phyloP scores from a whole-genome alignment of 306 rosid species.

The Cucumis hystrix region DNA sequence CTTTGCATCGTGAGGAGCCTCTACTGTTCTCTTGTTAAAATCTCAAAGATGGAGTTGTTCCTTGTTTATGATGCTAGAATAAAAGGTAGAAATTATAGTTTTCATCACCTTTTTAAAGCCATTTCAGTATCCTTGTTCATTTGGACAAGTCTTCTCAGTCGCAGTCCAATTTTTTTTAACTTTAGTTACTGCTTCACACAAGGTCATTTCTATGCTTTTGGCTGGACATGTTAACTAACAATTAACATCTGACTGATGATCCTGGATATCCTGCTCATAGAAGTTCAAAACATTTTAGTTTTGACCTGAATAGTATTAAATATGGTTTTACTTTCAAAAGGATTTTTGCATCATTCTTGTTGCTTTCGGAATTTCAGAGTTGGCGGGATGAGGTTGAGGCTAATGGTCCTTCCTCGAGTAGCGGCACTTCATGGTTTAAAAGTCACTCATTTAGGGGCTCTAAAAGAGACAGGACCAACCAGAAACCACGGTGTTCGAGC shows the following conservation, averaged over 20 bases:
- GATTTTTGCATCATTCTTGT: background rate
- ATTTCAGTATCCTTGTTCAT: background rate
- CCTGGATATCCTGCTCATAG: background rate
- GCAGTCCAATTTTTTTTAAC: background rate
- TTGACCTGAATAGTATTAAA: background rate
- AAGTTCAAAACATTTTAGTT: background rate
- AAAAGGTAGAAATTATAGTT: background rate
- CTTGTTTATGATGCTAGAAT: background rate
- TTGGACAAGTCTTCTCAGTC: background rate
- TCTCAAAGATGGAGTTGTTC: background rate
- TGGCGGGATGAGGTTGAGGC: slow-evolving; percentile 20
- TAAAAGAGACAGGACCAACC: slow-evolving; percentile 16
- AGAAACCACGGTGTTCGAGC: slow-evolving; percentile 6
- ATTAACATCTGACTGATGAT: background rate
- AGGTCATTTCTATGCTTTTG: background rate
- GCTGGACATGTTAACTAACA: background rate
- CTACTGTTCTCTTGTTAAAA: background rate
- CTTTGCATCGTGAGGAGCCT: background rate
- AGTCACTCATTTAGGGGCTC: slow-evolving; percentile 26
- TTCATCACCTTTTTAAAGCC: background rate
- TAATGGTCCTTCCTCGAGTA: slow-evolving; percentile 27
- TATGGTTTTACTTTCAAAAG: background rate
- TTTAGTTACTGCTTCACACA: background rate
- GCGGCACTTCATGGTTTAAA: slow-evolving; percentile 36
- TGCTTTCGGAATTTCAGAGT: slow-evolving; percentile 19